Evolutionary conservation across 2,329 filamentous ascomycete species (phyloP).

Genomic region (Zymoseptoria brevis): DNA sequence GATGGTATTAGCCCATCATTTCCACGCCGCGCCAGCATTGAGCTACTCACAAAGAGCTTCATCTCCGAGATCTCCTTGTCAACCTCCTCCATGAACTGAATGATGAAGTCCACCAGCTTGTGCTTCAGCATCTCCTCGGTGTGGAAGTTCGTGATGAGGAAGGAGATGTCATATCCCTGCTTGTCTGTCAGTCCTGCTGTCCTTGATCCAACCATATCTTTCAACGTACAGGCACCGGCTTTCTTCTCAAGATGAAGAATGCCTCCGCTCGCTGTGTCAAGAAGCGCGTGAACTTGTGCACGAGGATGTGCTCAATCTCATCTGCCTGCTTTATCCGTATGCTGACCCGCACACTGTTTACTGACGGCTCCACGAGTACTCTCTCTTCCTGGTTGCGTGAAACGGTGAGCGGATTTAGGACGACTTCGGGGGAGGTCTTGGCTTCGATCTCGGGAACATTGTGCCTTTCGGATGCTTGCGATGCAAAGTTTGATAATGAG

Average conservation of each 20-base stretch:
- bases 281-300: conserved; percentile 97
- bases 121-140: conserved; percentile 99
- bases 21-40: not conserved
- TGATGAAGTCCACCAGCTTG: conserved; percentile 98
- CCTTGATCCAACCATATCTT: not conserved
- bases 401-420: conserved; percentile 83
- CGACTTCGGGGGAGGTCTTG: conserved; percentile 81
- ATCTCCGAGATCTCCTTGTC: conserved; percentile 99
- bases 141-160: conserved; percentile 97
- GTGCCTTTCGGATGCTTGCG: conserved; percentile 90
- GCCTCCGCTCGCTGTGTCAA: conserved; percentile 91
- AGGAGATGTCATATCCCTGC: conserved; percentile 96
- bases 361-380: conserved; percentile 89
- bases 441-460: conserved; percentile 98
- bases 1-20: conserved; percentile 23
- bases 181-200: conserved; percentile 8
- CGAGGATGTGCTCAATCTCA: conserved; percentile 95
- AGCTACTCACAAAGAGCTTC: conserved; percentile 85
- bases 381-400: conserved; percentile 95
- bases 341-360: conserved; percentile 95
- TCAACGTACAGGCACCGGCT: conserved; percentile 73
- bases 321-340: conserved; percentile 99
- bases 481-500: conserved; percentile 93
- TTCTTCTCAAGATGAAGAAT: conserved; percentile 92
- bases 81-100: conserved; percentile 99